Evolutionary conservation across 176 grass and related monocot genomes (phyloP).

Genomic region (Rhipidocladum racemiflorum): DNA sequence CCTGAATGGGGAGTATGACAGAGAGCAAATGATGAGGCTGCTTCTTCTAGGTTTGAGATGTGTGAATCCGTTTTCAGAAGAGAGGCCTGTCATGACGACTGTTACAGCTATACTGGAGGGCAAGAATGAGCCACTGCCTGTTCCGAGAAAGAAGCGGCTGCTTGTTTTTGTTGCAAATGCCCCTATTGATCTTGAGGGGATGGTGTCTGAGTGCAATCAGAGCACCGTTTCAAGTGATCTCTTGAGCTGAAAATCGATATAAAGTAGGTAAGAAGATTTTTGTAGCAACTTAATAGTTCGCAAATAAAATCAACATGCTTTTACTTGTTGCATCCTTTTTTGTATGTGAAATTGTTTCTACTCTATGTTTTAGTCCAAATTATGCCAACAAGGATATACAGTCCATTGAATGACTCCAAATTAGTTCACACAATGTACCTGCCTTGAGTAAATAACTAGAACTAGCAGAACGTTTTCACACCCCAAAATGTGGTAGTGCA

Average conservation of each 20-base stretch:
- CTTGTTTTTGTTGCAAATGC: constrained; percentile 42
- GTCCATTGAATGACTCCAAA: neutral
- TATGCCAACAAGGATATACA: neutral
- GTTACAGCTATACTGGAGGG: constrained; percentile 43
- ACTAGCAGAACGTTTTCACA: too few relatives aligned
- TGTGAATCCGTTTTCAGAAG: constrained; percentile 45
- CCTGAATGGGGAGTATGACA: constrained; percentile 46
- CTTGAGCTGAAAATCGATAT: constrained; percentile 48
- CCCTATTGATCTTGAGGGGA: constrained; percentile 35
- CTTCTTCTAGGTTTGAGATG: constrained; percentile 57
- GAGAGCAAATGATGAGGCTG: constrained; percentile 45
- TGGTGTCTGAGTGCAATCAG: constrained; percentile 44
- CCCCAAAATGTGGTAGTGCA: too few relatives aligned
- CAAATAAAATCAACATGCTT: neutral
- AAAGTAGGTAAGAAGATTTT: constrained; percentile 35
- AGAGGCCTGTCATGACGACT: constrained; percentile 50
- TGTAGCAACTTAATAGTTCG: neutral
- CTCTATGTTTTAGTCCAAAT: neutral
- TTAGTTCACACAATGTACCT: neutral
- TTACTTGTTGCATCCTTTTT: neutral
- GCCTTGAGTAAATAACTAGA: too few relatives aligned
- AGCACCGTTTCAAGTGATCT: constrained; percentile 47
- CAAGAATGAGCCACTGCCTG: constrained; percentile 31
- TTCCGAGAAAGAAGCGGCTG: constrained; percentile 52
- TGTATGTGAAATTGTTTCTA: neutral